Percentiles rank a stretch among this genome's conserved stretches.
These are phyloP conservation scores for Rasamsonia emersonii DNA, from an alignment of 2,329 filamentous ascomycete genomes.

Conservation along the genomic window DNA sequence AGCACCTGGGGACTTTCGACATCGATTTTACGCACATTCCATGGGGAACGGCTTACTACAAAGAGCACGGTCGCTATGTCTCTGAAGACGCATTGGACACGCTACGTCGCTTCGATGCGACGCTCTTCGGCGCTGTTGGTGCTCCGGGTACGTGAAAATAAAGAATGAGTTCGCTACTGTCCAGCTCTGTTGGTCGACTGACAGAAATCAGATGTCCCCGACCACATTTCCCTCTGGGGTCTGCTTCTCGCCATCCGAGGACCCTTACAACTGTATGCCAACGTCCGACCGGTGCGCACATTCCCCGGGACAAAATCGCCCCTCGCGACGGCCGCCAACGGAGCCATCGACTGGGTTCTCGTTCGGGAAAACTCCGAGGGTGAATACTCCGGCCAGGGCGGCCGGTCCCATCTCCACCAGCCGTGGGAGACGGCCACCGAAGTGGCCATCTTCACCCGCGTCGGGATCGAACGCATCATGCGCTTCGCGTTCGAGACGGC, in stretches of 20 bases:
- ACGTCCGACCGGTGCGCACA: constrained; percentile 56
- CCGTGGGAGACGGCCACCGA: constrained; percentile 56
- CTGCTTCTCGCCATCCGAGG: constrained; percentile 60
- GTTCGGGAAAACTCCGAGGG: constrained; percentile 60
- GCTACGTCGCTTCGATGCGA: constrained; percentile 54
- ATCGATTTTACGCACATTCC: constrained; percentile 36
- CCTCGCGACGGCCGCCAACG: constrained; percentile 44
- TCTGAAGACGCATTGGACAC: constrained; percentile 51
- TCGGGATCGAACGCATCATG: constrained; percentile 51
- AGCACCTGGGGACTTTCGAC: constrained; percentile 35
- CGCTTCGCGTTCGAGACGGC: constrained; percentile 57
- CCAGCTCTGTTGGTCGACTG: background rate
- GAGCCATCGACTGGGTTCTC: constrained; percentile 59
- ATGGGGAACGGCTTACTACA: constrained; percentile 41
- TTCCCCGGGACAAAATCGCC: constrained; percentile 54
- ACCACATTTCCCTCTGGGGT: constrained; percentile 60
- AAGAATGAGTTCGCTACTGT: background rate
- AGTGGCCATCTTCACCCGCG: constrained; percentile 55
- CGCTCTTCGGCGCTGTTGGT: constrained; percentile 61
- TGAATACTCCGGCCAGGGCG: constrained; percentile 58
- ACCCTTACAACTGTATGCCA: constrained; percentile 60
- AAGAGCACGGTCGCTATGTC: constrained; percentile 57
- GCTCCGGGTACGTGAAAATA: constrained; percentile 39
- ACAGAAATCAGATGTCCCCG: constrained; percentile 46
- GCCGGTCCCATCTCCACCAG: constrained; percentile 49